Evolutionary conservation across 805 yeast species (phyloP).

Genomic region (Metschnikowia proteae): DNA sequence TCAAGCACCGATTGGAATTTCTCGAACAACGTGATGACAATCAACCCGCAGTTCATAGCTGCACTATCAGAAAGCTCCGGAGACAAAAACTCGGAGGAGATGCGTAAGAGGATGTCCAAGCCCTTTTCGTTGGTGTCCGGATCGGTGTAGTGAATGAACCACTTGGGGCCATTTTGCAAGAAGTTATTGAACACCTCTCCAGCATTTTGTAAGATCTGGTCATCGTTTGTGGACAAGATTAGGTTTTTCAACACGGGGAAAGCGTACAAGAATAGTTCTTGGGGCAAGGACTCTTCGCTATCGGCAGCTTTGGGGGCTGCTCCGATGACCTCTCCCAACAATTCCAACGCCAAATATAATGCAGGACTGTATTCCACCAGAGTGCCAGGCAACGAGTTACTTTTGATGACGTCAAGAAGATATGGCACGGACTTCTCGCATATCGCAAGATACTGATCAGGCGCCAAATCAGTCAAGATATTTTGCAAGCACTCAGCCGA

Average conservation of each 20-base stretch:
- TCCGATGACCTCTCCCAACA: conserved; percentile 49
- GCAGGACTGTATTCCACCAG: conserved; percentile 55
- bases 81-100: conserved; percentile 65
- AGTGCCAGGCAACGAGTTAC: conserved; percentile 19
- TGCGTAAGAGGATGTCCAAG: conserved; percentile 52
- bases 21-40: conserved; percentile 57
- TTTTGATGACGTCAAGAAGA: conserved; percentile 34
- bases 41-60: conserved; percentile 69
- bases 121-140: conserved; percentile 42
- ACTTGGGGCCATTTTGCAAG: conserved; percentile 39
- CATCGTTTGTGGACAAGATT: conserved; percentile 54
- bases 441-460: conserved; percentile 42
- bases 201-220: conserved; percentile 71
- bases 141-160: conserved; percentile 31
- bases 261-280: conserved; percentile 37
- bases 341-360: conserved; percentile 54
- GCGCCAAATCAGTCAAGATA: conserved; percentile 47
- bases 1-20: conserved; percentile 42
- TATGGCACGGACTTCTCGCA: conserved; percentile 54
- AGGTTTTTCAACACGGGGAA: conserved; percentile 43
- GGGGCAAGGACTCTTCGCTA: conserved; percentile 26
- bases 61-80: conserved; percentile 77
- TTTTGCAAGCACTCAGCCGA: conserved; percentile 65
- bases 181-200: conserved; percentile 70
- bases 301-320: conserved; percentile 31